Conservation (phyloP, 2,329 filamentous ascomycete genomes). For the Diaporthe aspalathi region DNA sequence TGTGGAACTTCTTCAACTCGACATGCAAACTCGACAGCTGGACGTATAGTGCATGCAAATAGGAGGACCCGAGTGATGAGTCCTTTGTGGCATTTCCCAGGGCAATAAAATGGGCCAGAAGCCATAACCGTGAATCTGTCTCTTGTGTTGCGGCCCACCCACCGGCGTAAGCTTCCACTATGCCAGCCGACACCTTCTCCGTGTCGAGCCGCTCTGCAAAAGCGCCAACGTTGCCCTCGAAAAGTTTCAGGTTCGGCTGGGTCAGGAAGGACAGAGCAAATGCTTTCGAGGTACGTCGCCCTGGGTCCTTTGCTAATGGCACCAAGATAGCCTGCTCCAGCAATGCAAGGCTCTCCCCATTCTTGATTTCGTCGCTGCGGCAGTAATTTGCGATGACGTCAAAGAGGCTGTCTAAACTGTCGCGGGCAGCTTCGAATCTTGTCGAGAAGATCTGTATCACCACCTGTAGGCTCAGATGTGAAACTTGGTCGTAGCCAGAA, state of each 20-base stretch:
- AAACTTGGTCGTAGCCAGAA: slow-evolving; percentile 14
- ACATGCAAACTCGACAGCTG: slow-evolving; percentile 64
- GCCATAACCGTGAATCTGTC: slow-evolving; percentile 66
- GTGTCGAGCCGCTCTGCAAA: slow-evolving; percentile 55
- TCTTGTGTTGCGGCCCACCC: slow-evolving; percentile 44
- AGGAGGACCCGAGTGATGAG: slow-evolving; percentile 52
- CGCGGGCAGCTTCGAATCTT: slow-evolving; percentile 36
- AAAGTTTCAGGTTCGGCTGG: slow-evolving; percentile 50
- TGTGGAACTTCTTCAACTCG: slow-evolving; percentile 62
- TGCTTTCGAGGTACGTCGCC: slow-evolving; percentile 48
- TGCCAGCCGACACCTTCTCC: slow-evolving; percentile 54
- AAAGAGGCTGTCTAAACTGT: slow-evolving; percentile 42
- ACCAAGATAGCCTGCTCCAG: slow-evolving; percentile 40
- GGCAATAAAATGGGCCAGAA: slow-evolving; percentile 75
- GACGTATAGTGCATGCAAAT: slow-evolving; percentile 64
- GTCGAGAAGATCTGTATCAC: slow-evolving; percentile 36
- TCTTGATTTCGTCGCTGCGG: slow-evolving; percentile 29
- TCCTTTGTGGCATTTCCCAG: slow-evolving; percentile 57
- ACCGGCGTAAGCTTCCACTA: slow-evolving; percentile 52
- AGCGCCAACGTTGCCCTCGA: slow-evolving; percentile 53
- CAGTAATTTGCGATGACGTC: slow-evolving; percentile 39
- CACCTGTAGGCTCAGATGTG: slow-evolving; percentile 37
- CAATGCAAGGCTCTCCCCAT: slow-evolving; percentile 31
- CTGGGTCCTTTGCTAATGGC: slow-evolving; percentile 37
- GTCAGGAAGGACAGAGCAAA: slow-evolving; percentile 55